A percentile compares a stretch with the other conserved stretches of the same genome.
Conservation (phyloP, 225 moss, liverwort and hornwort species). For the Rhytidiadelphus loreus region DNA sequence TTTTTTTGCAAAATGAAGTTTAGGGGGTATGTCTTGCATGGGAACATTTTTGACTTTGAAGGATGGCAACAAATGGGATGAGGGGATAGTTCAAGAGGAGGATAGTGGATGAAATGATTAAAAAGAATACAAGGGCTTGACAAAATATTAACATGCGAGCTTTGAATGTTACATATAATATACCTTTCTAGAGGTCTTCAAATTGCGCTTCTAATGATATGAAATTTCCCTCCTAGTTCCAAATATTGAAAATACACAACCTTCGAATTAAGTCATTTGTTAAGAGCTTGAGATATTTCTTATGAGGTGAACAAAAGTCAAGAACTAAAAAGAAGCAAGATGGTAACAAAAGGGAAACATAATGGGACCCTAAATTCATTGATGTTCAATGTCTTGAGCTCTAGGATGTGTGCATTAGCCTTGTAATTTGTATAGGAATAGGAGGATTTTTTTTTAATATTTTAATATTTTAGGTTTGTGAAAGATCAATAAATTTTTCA, state of each 20-base stretch:
- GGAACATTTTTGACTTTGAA: background rate
- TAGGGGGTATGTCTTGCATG: background rate
- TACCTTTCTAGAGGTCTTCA: background rate
- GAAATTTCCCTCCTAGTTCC: background rate
- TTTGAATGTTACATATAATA: background rate
- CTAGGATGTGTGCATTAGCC: too few species aligned
- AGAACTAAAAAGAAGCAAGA: too few species aligned
- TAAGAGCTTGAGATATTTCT: background rate
- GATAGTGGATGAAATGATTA: background rate
- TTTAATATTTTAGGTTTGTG: too few species aligned
- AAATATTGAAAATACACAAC: background rate
- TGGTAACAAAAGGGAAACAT: too few species aligned
- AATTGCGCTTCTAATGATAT: background rate
- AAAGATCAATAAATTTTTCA: background rate
- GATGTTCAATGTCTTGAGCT: too few species aligned
- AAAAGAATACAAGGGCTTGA: background rate
- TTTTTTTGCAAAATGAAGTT: background rate
- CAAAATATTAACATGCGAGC: background rate
- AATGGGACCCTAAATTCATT: too few species aligned
- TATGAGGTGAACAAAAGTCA: fast-evolving
- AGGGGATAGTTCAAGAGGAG: fast-evolving
- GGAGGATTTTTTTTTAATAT: too few species aligned
- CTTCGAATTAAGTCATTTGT: background rate
- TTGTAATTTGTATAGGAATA: too few species aligned
- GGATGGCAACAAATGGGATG: background rate